A percentile compares a stretch with the other conserved stretches of the same genome.
Evolutionary conservation across 805 yeast genomes (phyloP).

Genomic region (Pichia eremophila): DNA sequence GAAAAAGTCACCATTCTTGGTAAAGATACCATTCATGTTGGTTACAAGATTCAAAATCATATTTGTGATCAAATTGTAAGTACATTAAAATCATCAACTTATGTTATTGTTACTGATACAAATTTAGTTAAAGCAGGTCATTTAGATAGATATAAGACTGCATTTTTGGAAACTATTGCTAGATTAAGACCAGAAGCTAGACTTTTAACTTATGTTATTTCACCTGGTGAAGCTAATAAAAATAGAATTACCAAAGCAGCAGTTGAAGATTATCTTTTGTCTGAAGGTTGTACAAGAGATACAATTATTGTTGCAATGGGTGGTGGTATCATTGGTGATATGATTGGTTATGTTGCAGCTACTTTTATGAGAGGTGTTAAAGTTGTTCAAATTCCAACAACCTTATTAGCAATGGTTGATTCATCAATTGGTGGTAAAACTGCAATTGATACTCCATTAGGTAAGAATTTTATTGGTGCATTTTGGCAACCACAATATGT

Average conservation of each 20-base stretch:
- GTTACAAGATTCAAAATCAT: slow-evolving; percentile 68
- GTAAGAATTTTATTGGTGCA: slow-evolving; percentile 93
- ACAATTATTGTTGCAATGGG: slow-evolving; percentile 92
- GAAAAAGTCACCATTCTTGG: slow-evolving; percentile 72
- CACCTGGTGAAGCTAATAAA: slow-evolving; percentile 93
- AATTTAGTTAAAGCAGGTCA: slow-evolving; percentile 65
- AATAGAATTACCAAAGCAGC: slow-evolving; percentile 82
- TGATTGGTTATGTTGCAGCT: slow-evolving; percentile 99
- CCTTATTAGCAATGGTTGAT: slow-evolving; percentile 93
- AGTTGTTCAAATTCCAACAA: slow-evolving; percentile 89
- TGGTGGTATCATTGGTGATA: slow-evolving; percentile 98
- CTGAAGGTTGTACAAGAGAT: slow-evolving; percentile 88
- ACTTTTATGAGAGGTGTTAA: slow-evolving; percentile 98
- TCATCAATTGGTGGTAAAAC: slow-evolving; percentile 98
- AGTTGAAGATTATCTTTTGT: slow-evolving; percentile 81
- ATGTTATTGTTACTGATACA: slow-evolving; percentile 82
- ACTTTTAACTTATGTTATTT: slow-evolving; percentile 59
- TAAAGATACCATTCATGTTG: slow-evolving; percentile 78
- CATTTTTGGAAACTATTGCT: slow-evolving; percentile 32
- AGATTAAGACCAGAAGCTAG: slow-evolving; percentile 46
- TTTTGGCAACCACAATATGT: slow-evolving; percentile 94
- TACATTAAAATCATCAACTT: slow-evolving; percentile 73
- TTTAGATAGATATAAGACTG: slow-evolving; percentile 36
- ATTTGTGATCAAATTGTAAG: slow-evolving; percentile 58
- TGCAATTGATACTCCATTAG: slow-evolving; percentile 93